Evolutionary conservation across 1,284 basidiomycete genomes (phyloP), one percentile per base, ranked within the genome.

Genomic region (Peniophora sp.): DNA sequence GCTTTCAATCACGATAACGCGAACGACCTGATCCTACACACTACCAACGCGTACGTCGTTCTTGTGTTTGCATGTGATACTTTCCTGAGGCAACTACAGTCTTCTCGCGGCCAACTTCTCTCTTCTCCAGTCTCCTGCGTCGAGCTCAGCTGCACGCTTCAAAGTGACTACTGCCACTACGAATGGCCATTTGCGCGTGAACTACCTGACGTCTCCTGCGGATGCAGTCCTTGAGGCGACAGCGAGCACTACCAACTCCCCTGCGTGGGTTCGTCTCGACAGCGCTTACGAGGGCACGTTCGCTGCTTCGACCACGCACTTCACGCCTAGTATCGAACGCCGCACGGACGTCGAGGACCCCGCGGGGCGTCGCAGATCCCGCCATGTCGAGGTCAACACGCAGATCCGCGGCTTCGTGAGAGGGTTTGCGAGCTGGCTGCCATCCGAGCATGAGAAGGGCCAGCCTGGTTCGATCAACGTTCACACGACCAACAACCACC

Each of bases 281-380:
- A 61, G 68, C 1, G 58, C 70, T 1, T 79, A 63, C 47, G 71
- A 78, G 53, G 76, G 76, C 3, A 57, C 53, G 2, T 72, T 71
- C 47, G 55, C 62, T 0, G 55, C 74, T 24, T 27, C 50, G n/a
- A 68, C 73, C 17, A 67, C 68, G 1, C 60, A 65, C 6, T 52
- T 54, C 2, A 42, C 41, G 2, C 55, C 64, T 0, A 41, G 14
- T 3, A 36, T 63, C 35, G 3, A 32, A 8, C 18, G 41, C 8
- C 36, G 45, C 10, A n/a, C 2, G 0, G 44, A 52, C 11, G 54
- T 42, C 17, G 37, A 48, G 15, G 55, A 56, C 24, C 55, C 55
- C 10, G 43, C 54, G 5, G 48, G 49, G 17, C 50, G 43, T 24
- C 51, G 34, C 14, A 37, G 55, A 35, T 35, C 41, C 22, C 51